Percentiles rank a stretch among this genome's conserved stretches.
phyloP scores from a whole-genome alignment of 257 asterid species.

The Apocynum venetum region DNA sequence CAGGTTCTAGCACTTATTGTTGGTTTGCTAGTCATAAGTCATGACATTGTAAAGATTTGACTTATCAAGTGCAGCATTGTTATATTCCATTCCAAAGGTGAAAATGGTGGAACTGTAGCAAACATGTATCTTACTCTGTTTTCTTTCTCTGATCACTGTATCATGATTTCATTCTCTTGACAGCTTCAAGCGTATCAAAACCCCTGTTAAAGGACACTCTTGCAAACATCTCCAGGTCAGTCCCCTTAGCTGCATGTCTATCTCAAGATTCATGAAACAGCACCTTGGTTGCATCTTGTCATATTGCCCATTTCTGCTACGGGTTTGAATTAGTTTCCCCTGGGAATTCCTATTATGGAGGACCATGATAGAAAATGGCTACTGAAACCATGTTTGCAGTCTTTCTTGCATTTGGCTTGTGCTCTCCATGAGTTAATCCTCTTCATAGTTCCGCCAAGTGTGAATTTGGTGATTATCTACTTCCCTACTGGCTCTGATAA shows the following conservation, averaged over 20 bases:
- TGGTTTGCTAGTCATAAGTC: neutral
- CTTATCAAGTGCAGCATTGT: neutral
- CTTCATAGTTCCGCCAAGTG: neutral
- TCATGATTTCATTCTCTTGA: slow-evolving; percentile 22
- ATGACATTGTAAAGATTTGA: neutral
- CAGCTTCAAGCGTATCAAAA: slow-evolving; percentile 74
- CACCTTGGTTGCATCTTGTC: neutral
- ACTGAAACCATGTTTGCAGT: neutral
- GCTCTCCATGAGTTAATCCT: neutral
- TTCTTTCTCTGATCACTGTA: neutral
- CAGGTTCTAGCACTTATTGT: neutral
- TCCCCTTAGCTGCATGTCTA: slow-evolving; percentile 9
- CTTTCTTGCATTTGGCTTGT: neutral
- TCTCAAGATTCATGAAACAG: slow-evolving; percentile 2
- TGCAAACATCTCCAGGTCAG: slow-evolving; percentile 95
- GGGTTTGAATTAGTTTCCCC: neutral
- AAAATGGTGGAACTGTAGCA: neutral
- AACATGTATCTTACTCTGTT: neutral
- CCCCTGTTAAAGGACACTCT: slow-evolving; percentile 83
- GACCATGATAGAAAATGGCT: neutral
- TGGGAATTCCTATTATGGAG: neutral
- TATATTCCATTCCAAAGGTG: neutral
- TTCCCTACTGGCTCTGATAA: neutral
- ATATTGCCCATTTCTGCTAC: slow-evolving; percentile 1
- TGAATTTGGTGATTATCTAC: neutral